phyloP scores from a whole-genome alignment of 495 filamentous ascomycete species.

The Astrothelium subdiscretum region DNA sequence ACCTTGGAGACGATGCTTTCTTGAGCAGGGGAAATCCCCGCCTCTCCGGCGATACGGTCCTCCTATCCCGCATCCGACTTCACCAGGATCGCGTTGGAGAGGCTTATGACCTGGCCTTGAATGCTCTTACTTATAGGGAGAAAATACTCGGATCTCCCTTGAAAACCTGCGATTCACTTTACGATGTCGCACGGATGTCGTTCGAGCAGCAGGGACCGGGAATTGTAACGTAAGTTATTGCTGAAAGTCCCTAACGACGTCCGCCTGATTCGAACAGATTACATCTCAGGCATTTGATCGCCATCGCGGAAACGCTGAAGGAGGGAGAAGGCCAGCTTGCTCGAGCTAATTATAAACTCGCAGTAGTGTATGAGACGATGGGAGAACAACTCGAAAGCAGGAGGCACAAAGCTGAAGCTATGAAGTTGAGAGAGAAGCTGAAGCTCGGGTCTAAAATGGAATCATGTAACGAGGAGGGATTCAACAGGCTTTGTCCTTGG shows the following conservation, averaged over 20 bases:
- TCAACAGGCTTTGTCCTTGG: conserved; percentile 16
- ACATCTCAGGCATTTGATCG: conserved; percentile 4
- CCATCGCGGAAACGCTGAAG: conserved; percentile 5
- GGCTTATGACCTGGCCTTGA: conserved; percentile 11
- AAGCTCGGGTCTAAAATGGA: background rate
- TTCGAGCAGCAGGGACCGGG: conserved; percentile 9
- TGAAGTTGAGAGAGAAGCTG: conserved; percentile 1
- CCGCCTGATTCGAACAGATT: background rate
- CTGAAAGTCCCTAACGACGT: background rate
- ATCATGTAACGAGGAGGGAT: conserved; percentile 10
- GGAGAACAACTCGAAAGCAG: background rate
- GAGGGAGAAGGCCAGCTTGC: conserved; percentile 12
- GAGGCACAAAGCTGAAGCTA: background rate
- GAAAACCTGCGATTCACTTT: conserved; percentile 22
- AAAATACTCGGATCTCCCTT: conserved; percentile 13
- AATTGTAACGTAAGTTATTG: conserved; percentile 11
- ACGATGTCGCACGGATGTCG: conserved; percentile 16
- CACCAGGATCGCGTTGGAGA: conserved; percentile 7
- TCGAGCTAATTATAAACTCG: conserved; percentile 9
- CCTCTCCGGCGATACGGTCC: conserved; percentile 18
- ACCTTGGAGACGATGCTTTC: conserved; percentile 22
- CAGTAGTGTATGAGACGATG: conserved; percentile 5
- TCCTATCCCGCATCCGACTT: conserved; percentile 15
- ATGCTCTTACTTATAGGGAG: conserved; percentile 16
- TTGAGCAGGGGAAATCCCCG: conserved; percentile 18